Conservation (phyloP, 306 rosid genomes). For the Cicer judaicum region DNA sequence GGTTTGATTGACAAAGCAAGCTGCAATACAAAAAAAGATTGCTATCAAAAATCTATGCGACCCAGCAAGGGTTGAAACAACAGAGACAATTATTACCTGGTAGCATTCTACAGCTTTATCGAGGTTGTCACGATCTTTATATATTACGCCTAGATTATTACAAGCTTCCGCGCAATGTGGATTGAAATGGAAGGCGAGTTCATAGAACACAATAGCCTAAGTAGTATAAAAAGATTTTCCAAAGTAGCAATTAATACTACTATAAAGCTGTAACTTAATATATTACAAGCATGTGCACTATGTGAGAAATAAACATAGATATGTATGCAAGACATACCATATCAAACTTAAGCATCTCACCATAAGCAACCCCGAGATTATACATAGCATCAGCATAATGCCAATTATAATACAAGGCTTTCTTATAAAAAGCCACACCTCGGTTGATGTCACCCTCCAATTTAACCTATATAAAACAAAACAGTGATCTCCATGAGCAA, state of each 20-base stretch:
- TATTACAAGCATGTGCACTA: neutral
- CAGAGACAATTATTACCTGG: conserved; percentile 62
- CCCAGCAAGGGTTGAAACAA: conserved; percentile 36
- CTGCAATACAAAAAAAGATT: conserved; percentile 54
- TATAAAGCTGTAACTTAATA: conserved; percentile 12
- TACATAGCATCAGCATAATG: conserved; percentile 99
- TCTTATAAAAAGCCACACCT: conserved; percentile 90
- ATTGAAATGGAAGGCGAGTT: conserved; percentile 97
- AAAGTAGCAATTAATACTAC: conserved; percentile 7
- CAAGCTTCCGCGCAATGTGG: conserved; percentile 99
- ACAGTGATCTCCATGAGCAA: conserved; percentile 11
- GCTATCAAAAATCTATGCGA: conserved; percentile 28
- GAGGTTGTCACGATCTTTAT: conserved; percentile 96
- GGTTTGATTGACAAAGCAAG: conserved; percentile 92
- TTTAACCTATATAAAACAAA: conserved; percentile 69
- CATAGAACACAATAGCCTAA: conserved; percentile 98
- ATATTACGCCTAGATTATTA: conserved; percentile 96
- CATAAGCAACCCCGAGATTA: conserved; percentile 99
- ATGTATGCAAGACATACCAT: conserved; percentile 61
- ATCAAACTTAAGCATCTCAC: conserved; percentile 98
- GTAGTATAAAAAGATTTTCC: conserved; percentile 34
- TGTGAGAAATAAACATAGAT: conserved; percentile 3
- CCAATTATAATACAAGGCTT: conserved; percentile 94
- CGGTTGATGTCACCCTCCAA: conserved; percentile 92
- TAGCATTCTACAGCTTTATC: conserved; percentile 99